Conservation (phyloP, 495 filamentous ascomycete genomes). For the Penicillium steckii region DNA sequence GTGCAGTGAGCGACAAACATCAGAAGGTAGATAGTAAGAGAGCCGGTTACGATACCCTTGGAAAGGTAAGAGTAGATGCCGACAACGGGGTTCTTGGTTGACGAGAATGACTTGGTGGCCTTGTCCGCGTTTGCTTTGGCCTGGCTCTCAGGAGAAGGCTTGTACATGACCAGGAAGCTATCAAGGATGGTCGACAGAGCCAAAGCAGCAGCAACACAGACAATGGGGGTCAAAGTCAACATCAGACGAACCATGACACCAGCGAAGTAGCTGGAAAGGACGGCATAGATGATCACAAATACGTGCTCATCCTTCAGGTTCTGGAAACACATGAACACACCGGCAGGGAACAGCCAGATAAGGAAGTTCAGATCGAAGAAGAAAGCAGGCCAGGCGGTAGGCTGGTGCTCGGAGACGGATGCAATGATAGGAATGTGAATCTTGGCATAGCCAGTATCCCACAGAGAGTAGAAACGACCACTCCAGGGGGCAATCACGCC, state of each 20-base stretch:
- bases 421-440: constrained; percentile 99
- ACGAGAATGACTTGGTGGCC: constrained; percentile 62
- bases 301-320: constrained; percentile 94
- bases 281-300: constrained; percentile 94
- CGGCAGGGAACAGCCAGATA: constrained; percentile 98
- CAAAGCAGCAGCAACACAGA: constrained; percentile 92
- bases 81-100: constrained; percentile 68
- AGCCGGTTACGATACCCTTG: constrained; percentile 69
- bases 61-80: constrained; percentile 83
- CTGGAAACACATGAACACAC: constrained; percentile 97
- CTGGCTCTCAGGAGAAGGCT: constrained; percentile 44
- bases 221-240: constrained; percentile 94
- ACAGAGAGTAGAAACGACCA: constrained; percentile 98
- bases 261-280: constrained; percentile 95
- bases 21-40: constrained; percentile 76
- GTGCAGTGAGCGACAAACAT: constrained; percentile 97
- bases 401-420: constrained; percentile 98
- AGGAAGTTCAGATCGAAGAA: constrained; percentile 98
- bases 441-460: constrained; percentile 99
- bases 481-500: constrained; percentile 97
- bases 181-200: constrained; percentile 88
- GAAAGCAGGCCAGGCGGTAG: constrained; percentile 99
- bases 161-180: constrained; percentile 67
- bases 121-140: constrained; percentile 47
- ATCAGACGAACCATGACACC: constrained; percentile 99